A percentile compares a stretch with the other conserved stretches of the same genome.
phyloP scores from a whole-genome alignment of 805 yeast genomes.

The Candida sphagnicola region DNA sequence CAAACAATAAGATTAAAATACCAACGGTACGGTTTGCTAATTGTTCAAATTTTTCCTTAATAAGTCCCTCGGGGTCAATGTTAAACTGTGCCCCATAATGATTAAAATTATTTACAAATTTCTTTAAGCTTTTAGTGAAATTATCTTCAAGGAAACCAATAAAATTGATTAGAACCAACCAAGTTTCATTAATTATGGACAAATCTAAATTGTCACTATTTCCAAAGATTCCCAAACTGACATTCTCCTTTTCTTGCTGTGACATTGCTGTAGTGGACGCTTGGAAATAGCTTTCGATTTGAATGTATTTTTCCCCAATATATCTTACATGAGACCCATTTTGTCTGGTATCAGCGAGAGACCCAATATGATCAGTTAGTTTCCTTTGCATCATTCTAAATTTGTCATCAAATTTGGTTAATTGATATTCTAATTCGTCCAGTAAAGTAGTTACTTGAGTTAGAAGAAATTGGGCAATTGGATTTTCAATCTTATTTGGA shows the following conservation, averaged over 20 bases:
- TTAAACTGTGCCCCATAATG: slow-evolving; percentile 25
- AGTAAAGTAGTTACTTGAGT: slow-evolving; percentile 28
- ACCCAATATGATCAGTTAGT: slow-evolving; percentile 30
- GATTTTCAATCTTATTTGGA: slow-evolving; percentile 12
- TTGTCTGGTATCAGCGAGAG: slow-evolving; percentile 26
- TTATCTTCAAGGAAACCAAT: slow-evolving; percentile 29
- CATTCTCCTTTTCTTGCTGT: slow-evolving; percentile 23
- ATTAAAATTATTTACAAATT: slow-evolving; percentile 34
- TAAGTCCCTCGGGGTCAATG: slow-evolving; percentile 27
- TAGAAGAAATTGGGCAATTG: slow-evolving; percentile 32
- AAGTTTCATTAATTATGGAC: slow-evolving; percentile 39
- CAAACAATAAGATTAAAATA: slow-evolving; percentile 26
- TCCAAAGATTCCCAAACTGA: slow-evolving; percentile 29
- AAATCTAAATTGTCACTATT: slow-evolving; percentile 38
- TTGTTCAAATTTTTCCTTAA: slow-evolving; percentile 22
- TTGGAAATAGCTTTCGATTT: slow-evolving; percentile 30
- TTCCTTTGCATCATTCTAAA: slow-evolving; percentile 36
- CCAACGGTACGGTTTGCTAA: slow-evolving; percentile 22
- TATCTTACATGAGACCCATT: slow-evolving; percentile 34
- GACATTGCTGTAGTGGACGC: slow-evolving; percentile 21
- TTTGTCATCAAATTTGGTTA: slow-evolving; percentile 30
- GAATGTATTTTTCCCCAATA: slow-evolving; percentile 36
- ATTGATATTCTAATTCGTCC: slow-evolving; percentile 32
- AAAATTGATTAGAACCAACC: slow-evolving; percentile 38
- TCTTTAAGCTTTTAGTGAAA: slow-evolving; percentile 24